Evolutionary conservation across 208 protist species (phyloP), one percentile per base, ranked within the genome.

Genomic region (Trypanosomatidae sp.): DNA sequence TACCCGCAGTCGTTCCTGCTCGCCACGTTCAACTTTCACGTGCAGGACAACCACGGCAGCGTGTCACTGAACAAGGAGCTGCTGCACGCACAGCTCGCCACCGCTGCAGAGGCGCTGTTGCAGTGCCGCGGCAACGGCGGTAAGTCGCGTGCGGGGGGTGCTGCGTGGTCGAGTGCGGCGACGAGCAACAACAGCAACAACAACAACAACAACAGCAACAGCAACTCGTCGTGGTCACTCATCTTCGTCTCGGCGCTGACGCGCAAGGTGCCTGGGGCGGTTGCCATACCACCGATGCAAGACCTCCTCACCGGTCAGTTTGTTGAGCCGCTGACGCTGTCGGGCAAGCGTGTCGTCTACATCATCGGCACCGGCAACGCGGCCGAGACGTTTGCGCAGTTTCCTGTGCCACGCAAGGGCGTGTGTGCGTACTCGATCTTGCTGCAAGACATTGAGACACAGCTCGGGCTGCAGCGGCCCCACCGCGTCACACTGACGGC

Each of bases 241-340:
- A 73, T 82, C 25, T 82, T 82, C 26, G 66, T 92, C 19, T 88
- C 82, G 8, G 82, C 82, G 6, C 75, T 74, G 11, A 40, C 61
- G 25, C 53, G 53, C n/a, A 70, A 55, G 33, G 48, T 55, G 11
- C 47, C 45, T 5, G 63, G 63, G 22, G 55, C 44, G 27, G 61
- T 39, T 19, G 83, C 61, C 6, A 66, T 71, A 10, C 83, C 83
- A 21, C 84, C 79, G 4, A 89, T 92, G 78, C 84, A 92, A 51
- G 76, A 92, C 30, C 60, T 92, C 2, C 61, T 92, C 5, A 89
- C 76, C 3, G 78, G 84, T 1, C 73, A 92, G 55, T 92, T 92
- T 51, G 71, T 92, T 19, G 75, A 92, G 52, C 79, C 84, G 35
- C 58, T 92, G 26, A 61, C 71, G 13, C 65, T 92, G 39, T 72